phyloP scores from a whole-genome alignment of 768 basidiomycete genomes.

The Tylopilus felleus region DNA sequence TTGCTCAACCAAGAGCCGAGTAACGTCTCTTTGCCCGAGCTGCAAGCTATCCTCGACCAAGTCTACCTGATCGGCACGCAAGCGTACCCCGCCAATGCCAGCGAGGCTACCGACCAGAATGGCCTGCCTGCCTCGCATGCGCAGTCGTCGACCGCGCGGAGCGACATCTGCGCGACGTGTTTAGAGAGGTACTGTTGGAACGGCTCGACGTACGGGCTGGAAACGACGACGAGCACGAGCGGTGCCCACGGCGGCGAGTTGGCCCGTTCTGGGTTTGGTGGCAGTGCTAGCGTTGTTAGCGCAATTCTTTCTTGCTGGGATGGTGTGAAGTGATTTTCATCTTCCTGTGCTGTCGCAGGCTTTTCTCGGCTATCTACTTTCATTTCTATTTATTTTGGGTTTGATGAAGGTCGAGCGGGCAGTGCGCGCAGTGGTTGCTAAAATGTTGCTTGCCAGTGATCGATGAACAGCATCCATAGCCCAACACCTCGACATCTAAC shows the following conservation, averaged over 20 bases:
- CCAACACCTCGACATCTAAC: background rate
- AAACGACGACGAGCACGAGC: background rate
- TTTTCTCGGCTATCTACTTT: background rate
- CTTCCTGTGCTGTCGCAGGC: background rate
- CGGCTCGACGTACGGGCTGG: background rate
- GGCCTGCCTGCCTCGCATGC: slow-evolving; percentile 44
- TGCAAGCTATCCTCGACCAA: slow-evolving; percentile 38
- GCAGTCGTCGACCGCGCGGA: slow-evolving; percentile 40
- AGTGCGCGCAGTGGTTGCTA: background rate
- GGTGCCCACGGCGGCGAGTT: background rate
- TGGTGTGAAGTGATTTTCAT: background rate
- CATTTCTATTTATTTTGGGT: background rate
- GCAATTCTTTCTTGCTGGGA: background rate
- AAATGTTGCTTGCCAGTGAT: background rate
- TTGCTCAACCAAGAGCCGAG: background rate
- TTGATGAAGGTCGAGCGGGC: background rate
- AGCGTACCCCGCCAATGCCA: slow-evolving; percentile 29
- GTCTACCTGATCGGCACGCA: slow-evolving; percentile 34
- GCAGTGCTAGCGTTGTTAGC: background rate
- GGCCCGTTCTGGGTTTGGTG: background rate
- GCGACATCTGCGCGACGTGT: slow-evolving; percentile 21
- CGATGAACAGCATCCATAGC: background rate
- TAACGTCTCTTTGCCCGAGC: slow-evolving; percentile 11
- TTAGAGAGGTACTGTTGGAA: slow-evolving; percentile 22
- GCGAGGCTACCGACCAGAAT: slow-evolving; percentile 32